phyloP scores from a whole-genome alignment of 176 grass and related monocot genomes.

The Hyparrhenia diplandra region DNA sequence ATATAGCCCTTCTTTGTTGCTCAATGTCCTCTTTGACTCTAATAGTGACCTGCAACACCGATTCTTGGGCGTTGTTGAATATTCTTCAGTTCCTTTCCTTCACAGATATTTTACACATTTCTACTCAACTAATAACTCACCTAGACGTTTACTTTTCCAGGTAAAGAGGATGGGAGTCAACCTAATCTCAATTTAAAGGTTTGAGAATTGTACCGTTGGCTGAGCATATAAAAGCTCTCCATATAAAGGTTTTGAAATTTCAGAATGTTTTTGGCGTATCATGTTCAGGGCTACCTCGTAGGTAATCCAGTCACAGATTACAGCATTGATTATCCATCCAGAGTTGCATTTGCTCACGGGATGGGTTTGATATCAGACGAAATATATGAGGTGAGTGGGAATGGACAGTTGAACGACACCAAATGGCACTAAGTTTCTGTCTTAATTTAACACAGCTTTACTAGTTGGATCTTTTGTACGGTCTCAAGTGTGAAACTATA shows the following conservation, averaged over 20 bases:
- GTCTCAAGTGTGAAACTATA: background rate
- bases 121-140: background rate
- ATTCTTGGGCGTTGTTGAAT: too few relatives aligned
- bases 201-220: background rate
- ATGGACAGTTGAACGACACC: background rate
- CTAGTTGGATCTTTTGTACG: background rate
- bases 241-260: background rate
- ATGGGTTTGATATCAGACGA: conserved; percentile 64
- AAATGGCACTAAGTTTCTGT: too few relatives aligned
- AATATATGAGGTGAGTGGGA: conserved; percentile 61
- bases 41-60: too few relatives aligned
- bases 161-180: conserved; percentile 14
- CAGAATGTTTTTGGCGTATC: background rate
- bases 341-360: conserved; percentile 54
- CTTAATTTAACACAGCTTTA: background rate
- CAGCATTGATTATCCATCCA: conserved; percentile 28
- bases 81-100: too few relatives aligned
- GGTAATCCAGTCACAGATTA: conserved; percentile 59
- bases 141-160: conserved; percentile 1
- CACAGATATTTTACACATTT: background rate
- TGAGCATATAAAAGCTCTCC: background rate
- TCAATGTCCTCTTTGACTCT: too few relatives aligned
- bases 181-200: conserved; percentile 55
- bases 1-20: too few relatives aligned
- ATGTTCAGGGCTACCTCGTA: conserved; percentile 55